Base-by-base conservation (phyloP, 1,284 basidiomycete genomes). In the Leccinum cinnamomeum region DNA sequence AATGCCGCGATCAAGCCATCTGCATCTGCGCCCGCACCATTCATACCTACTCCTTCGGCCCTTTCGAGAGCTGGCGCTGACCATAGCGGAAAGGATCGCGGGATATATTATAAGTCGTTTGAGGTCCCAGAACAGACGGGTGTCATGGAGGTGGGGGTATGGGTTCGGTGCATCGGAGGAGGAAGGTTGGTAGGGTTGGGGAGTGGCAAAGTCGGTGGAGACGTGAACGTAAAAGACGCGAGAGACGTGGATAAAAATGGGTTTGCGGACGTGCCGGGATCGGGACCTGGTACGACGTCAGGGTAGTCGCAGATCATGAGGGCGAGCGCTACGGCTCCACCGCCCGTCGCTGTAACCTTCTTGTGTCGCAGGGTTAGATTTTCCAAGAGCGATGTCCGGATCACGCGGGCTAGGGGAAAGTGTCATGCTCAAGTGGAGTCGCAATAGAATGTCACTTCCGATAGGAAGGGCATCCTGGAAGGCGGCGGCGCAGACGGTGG, bases 21-120 rank as follows among this genome's bases (percentile, higher is more conserved):
- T 75, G 78, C 71, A 59, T 80, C 20, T 68, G 68, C 1, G 60
- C 64, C 2, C 2, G 5, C 30, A 2, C 65, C 73, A 44, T 74
- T 73, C 12, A 66, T 59, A 14, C 59, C n/a, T 16, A 37, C 20
- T 3, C 50, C 41, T 0, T 64, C 65, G 0, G 55, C 18, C 58
- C 51, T 68, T 2, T 56, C 5, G 10, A 8, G 44, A 20, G 10
- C 6, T 3, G 62, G 59, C 1, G 78, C 69, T 2, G 79, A 72
- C 85, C 0, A 84, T 18, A 87, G 77, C 4, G 84, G 85, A 41
- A 41, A 41, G 64, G 87, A 76, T 23, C 86, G 82, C 1, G 92
- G 89, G 28, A 92, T 85, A 71, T 93, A 93, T 0, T 90, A 71
- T 94, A 93, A 1, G 89, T 91, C 10, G 88, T 90, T 68, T 90